phyloP scores from a whole-genome alignment of 345 rosid genomes.

The Syzygium oleosum region DNA sequence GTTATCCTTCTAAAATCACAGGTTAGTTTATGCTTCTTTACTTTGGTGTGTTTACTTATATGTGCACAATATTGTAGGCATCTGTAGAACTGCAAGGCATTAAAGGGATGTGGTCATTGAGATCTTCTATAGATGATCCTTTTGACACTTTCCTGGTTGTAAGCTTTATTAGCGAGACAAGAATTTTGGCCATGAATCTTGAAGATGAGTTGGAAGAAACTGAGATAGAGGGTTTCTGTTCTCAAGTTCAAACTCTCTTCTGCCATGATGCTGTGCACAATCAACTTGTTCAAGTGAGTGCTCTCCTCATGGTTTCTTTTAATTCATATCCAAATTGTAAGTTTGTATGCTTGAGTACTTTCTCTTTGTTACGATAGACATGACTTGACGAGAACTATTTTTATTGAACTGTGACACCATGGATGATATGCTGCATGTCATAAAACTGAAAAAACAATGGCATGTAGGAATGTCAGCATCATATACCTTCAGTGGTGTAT shows the following conservation, averaged over 20 bases:
- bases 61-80: conserved; percentile 40
- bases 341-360: neutral
- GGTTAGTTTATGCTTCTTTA: neutral
- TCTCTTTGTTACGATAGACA: neutral
- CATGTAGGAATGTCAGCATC: neutral
- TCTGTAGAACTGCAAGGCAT: conserved; percentile 97
- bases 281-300: conserved; percentile 84
- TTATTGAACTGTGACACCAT: neutral
- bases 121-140: conserved; percentile 81
- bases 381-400: neutral
- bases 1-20: neutral
- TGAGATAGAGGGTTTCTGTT: conserved; percentile 87
- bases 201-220: conserved; percentile 97
- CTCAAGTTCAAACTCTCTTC: conserved; percentile 86
- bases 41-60: neutral
- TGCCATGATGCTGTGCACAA: conserved; percentile 87
- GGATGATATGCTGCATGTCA: neutral
- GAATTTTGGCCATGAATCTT: conserved; percentile 86
- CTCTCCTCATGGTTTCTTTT: neutral
- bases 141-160: conserved; percentile 90
- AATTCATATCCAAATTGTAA: neutral
- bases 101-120: conserved; percentile 97
- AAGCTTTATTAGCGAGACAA: conserved; percentile 89
- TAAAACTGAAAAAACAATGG: neutral
- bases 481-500: neutral